Base-by-base conservation (phyloP, 2,329 filamentous ascomycete species). In the Penicillium frequentans region DNA sequence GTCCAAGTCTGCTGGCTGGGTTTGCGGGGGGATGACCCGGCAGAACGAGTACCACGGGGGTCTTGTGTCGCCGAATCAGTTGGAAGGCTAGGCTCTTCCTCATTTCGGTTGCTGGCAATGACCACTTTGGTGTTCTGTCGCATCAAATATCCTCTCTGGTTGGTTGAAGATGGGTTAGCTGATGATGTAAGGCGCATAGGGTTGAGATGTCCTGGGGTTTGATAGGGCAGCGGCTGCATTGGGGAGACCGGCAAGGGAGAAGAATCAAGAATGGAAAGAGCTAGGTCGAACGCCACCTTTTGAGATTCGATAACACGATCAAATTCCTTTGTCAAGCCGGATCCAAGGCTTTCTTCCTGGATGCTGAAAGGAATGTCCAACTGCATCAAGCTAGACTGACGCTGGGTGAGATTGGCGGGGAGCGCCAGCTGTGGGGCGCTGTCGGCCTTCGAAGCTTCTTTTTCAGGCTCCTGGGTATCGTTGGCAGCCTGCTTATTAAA, bases 61-160 rank as follows among this genome's bases (percentile, higher is more conserved):
- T 70, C 70, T 14, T 61, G 45, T 1, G 60, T 59, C 5, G 67
- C 56, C 16, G 69, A 64, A 1, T 70, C 68, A 31, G 62, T 63
- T 31, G 65, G 70, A 31, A 64, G 65, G 49, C 62, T 68, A 29
- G 65, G 64, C 63, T 75, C 87, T 70, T 73, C 88, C 60, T 89
- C 82, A 63, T 89, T 88, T 46, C 84, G 82, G 70, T 82, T 87
- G 72, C 88, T 96, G n/a, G 95, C 95, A 49, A 96, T 87, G 50
- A 99, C 91, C 53, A 99, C 85, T 75, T 98, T 98, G 3, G 93
- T 98, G 77, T 98, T 99, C 69, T 99, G 93, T 69, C 95, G 88
- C 93, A 98, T 99, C 46, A 98, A 83, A 71, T 99, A 99, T 55
- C 95, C 95, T 80, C 96, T 93, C 93, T 97, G 90, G 86, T 82